A percentile compares a stretch with the other conserved stretches of the same genome.
phyloP scores from a whole-genome alignment of 2,329 filamentous ascomycete species.

The Triangularia verruculosa region DNA sequence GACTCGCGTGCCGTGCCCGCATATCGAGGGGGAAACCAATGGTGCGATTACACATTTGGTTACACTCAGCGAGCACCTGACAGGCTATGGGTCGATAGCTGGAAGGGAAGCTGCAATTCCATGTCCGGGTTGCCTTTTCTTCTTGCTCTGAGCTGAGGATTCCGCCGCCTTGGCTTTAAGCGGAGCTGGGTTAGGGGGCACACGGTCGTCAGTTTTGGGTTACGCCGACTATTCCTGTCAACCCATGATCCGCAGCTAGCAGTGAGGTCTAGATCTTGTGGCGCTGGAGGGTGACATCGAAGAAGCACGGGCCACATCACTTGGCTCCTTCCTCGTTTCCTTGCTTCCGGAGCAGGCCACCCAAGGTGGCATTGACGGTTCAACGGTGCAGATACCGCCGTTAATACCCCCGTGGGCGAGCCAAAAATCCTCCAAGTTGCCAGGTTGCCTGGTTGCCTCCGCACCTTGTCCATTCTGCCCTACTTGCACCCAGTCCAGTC shows the following conservation, averaged over 20 bases:
- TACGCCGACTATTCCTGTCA: not conserved
- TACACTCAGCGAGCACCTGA: not conserved
- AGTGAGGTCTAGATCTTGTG: not conserved
- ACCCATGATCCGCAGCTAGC: not conserved
- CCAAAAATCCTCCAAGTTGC: not conserved
- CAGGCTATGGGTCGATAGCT: not conserved
- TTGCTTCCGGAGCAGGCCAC: not conserved
- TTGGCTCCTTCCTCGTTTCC: not conserved
- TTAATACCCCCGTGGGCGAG: not conserved
- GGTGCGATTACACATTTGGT: no score
- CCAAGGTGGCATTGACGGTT: not conserved
- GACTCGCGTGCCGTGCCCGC: not conserved
- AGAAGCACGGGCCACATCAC: not conserved
- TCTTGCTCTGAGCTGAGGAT: not conserved
- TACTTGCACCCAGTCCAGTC: not conserved
- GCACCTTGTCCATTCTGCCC: not conserved
- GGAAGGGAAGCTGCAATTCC: not conserved
- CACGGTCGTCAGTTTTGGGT: not conserved
- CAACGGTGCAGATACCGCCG: not conserved
- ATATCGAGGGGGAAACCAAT: not conserved
- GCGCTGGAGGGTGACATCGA: not conserved
- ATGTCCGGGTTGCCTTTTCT: not conserved
- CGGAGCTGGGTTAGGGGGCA: not conserved
- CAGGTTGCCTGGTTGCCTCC: not conserved
- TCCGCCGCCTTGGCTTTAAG: not conserved